These are phyloP conservation scores for Flaveria brownii DNA, from an alignment of 129 eudicot species.

Conservation along the genomic window DNA sequence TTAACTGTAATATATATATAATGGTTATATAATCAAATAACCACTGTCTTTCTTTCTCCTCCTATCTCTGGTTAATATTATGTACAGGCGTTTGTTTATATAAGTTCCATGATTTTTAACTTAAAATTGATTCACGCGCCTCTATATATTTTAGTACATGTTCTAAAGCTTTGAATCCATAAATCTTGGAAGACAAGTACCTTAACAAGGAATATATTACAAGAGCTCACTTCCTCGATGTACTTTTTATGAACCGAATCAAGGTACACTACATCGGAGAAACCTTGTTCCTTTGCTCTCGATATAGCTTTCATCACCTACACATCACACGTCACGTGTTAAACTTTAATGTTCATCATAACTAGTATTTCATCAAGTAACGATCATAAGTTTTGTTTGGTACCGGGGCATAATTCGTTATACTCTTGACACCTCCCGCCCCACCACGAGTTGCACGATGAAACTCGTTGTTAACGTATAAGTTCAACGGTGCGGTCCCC, in stretches of 20 bases:
- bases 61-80: too few species aligned
- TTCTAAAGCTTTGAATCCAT: neutral
- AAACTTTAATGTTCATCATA: neutral
- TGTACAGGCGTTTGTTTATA: too few species aligned
- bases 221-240: conserved; percentile 86
- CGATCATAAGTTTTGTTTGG: neutral
- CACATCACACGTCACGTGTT: neutral
- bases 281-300: conserved; percentile 67
- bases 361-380: neutral
- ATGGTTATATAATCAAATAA: neutral
- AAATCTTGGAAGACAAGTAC: conserved; percentile 30
- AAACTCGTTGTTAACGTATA: conserved; percentile 59
- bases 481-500: conserved; percentile 60
- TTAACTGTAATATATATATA: neutral
- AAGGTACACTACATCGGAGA: conserved; percentile 83
- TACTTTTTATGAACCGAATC: conserved; percentile 66
- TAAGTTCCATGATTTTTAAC: too few species aligned
- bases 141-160: neutral
- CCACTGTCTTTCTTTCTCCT: too few species aligned
- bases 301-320: conserved; percentile 60
- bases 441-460: conserved; percentile 88
- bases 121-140: too few species aligned
- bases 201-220: conserved; percentile 79
- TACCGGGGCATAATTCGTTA: conserved; percentile 89
- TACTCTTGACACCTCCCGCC: conserved; percentile 85